Base-by-base conservation (phyloP, 768 basidiomycete species). In the Trametes elegans region DNA sequence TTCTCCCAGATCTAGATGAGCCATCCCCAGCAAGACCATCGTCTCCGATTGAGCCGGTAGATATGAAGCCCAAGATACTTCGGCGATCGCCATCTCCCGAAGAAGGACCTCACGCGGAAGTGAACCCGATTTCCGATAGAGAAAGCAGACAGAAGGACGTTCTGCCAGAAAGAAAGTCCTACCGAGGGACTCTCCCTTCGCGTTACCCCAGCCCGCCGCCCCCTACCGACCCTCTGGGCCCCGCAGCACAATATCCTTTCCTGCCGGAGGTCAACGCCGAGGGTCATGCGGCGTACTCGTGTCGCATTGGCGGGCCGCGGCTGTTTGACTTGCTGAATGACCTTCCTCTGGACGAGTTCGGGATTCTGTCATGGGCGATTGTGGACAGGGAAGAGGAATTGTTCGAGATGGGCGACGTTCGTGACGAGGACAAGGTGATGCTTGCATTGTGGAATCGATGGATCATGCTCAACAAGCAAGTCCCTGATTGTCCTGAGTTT, bases 401-500 rank as follows among this genome's bases (percentile, higher is more conserved):
- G 0, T 90, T 82, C 53, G 85, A 89, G 57, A 71, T 79, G 40
- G 84, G 88, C 56, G 83, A 90, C 62, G 73, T 90, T 10, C 74
- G 74, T 35, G 88, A 89, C 53, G 87, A 90, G 58, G 82, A 87
- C 54, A 92, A 91, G 66, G 83, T 90, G 7, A 86, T 92, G 74
- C 80, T 83, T 51, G 87, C 88, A 5, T 70, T 91, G 11, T 91
- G 89, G 89, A 81, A 74, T 11, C 66, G 90, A 47, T 91, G 88
- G 88, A 87, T 90, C 3, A 68, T 83, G 46, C 65, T 84, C 28
- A 77, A 87, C 62, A 70, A 80, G 85, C 84, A 44, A 45, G 73
- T 47, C 13, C n/a, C n/a, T n/a, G 7, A 18, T 11, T 11, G 11
- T 16, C 10, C 28, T 13, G 4, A 35, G 34, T 28, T 31, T 19